Evolutionary conservation across 1,284 basidiomycete genomes (phyloP).

Genomic region (Cutaneotrichosporon sp.): DNA sequence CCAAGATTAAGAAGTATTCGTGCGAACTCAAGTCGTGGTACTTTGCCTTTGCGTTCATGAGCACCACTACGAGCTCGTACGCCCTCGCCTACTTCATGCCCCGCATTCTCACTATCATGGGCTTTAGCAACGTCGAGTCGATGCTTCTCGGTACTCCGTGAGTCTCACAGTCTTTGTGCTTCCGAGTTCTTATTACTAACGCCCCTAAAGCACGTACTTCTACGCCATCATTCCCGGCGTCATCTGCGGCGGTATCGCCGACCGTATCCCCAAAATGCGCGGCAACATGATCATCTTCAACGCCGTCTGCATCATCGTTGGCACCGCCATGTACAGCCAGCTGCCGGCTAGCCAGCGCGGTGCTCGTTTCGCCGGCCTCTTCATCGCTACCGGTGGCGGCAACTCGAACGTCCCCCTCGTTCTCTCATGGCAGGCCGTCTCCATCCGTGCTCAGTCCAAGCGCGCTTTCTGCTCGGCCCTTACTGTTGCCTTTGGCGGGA

Average conservation of each 20-base stretch:
- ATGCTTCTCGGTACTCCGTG: conserved; percentile 50
- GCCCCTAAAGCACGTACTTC: conserved; percentile 42
- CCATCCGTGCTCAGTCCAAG: conserved; percentile 53
- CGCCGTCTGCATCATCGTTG: conserved; percentile 14
- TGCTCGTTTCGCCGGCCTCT: conserved; percentile 37
- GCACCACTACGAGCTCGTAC: conserved; percentile 27
- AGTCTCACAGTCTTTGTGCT: background rate
- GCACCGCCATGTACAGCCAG: conserved; percentile 24
- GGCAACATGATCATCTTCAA: conserved; percentile 18
- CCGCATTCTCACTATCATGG: conserved; percentile 50
- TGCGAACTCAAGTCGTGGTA: conserved; percentile 54
- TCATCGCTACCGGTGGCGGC: conserved; percentile 51
- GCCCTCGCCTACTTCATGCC: conserved; percentile 51
- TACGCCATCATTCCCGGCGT: conserved; percentile 48
- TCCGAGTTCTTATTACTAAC: background rate
- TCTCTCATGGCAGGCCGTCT: conserved; percentile 49
- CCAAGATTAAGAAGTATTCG: conserved; percentile 42
- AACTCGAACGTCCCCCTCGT: conserved; percentile 44
- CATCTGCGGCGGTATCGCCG: conserved; percentile 44
- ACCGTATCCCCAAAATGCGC: conserved; percentile 32
- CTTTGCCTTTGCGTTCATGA: conserved; percentile 52
- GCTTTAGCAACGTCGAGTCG: conserved; percentile 18
- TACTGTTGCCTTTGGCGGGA: conserved; percentile 52
- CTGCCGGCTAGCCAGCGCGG: conserved; percentile 8
- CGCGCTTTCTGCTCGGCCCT: conserved; percentile 48